These are phyloP conservation scores for Daldinia sp. DNA, from an alignment of 2,329 filamentous ascomycete species.

Conservation along the genomic window DNA sequence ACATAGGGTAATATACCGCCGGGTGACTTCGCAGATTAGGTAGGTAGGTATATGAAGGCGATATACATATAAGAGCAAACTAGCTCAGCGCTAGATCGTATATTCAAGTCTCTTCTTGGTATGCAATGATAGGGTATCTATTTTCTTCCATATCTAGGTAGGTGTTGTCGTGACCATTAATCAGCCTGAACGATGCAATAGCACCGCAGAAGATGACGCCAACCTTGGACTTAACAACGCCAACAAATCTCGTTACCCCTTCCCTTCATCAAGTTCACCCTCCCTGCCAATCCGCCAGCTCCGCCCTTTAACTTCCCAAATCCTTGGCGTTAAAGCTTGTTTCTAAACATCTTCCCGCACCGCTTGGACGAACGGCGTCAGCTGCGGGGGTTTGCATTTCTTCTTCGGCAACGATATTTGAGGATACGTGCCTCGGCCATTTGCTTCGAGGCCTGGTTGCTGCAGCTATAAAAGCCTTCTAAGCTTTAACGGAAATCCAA, in stretches of 20 bases:
- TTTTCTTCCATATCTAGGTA: constrained; percentile 41
- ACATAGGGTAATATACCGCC: neutral
- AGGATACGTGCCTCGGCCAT: neutral
- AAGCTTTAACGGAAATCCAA: constrained; percentile 7
- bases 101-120: constrained; percentile 32
- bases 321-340: constrained; percentile 12
- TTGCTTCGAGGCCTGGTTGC: constrained; percentile 3
- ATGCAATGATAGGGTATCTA: constrained; percentile 41
- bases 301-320: constrained; percentile 12
- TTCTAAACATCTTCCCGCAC: constrained; percentile 10
- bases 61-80: neutral
- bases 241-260: constrained; percentile 32
- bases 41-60: neutral
- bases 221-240: constrained; percentile 36
- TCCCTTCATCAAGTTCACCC: constrained; percentile 20
- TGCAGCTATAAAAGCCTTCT: constrained; percentile 2
- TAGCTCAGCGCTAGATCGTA: constrained; percentile 20
- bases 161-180: constrained; percentile 25
- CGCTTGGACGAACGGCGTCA: neutral
- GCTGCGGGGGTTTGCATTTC: constrained; percentile 2
- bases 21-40: no score
- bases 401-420: constrained; percentile 10
- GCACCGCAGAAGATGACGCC: constrained; percentile 33
- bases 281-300: constrained; percentile 10
- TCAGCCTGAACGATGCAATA: constrained; percentile 29